phyloP scores from a whole-genome alignment of 177 flowering plant species.

The Tripterygium wilfordii region DNA sequence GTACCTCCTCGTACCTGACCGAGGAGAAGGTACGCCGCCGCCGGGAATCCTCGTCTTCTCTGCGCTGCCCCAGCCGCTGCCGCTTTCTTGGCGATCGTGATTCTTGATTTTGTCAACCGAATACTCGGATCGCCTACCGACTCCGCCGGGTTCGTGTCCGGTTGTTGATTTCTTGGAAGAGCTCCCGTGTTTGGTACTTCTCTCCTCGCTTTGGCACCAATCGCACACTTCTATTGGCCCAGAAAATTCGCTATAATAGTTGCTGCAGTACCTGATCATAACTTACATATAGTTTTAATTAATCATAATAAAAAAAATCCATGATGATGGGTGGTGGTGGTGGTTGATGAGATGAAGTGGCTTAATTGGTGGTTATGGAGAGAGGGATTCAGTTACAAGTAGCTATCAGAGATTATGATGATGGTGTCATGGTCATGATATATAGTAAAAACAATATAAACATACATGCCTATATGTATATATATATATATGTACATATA shows the following conservation, averaged over 20 bases:
- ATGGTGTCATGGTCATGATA: no score
- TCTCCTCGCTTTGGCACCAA: constrained; percentile 80
- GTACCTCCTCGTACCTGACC: constrained; percentile 71
- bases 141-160: constrained; percentile 15
- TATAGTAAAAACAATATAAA: no score
- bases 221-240: constrained; percentile 48
- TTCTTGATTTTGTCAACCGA: constrained; percentile 47
- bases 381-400: no score
- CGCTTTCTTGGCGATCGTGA: no score
- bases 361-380: no score
- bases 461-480: no score
- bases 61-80: constrained; percentile 18
- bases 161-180: constrained; percentile 31
- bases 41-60: constrained; percentile 43
- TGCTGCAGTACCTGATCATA: constrained; percentile 67
- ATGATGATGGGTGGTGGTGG: no score
- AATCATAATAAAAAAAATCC: no score
- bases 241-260: constrained; percentile 40
- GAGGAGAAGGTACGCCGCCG: constrained; percentile 56
- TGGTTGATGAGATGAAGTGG: no score
- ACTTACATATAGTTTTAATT: no score
- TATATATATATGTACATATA: no score
- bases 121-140: constrained; percentile 30
- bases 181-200: constrained; percentile 28
- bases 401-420: no score